Evolutionary conservation across 1,139 yeast genomes (phyloP).

Genomic region (Hyphopichia fennica): DNA sequence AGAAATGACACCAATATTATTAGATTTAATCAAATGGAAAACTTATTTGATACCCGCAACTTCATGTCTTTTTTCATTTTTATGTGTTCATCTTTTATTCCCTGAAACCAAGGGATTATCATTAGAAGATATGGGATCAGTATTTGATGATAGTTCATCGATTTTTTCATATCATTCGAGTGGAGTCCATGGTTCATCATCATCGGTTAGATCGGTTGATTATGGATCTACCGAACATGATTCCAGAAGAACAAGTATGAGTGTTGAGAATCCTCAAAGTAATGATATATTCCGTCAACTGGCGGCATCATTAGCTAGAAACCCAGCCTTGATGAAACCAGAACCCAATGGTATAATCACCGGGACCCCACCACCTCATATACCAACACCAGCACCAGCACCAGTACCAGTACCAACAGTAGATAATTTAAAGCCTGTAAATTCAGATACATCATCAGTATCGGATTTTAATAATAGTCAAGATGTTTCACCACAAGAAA

Average conservation of each 20-base stretch:
- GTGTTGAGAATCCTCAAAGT: conserved; percentile 12
- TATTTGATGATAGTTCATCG: conserved; percentile 49
- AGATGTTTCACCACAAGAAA: conserved; percentile 33
- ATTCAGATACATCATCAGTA: conserved; percentile 24
- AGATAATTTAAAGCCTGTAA: conserved; percentile 17
- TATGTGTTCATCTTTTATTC: conserved; percentile 51
- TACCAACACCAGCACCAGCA: conserved; percentile 7
- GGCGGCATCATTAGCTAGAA: conserved; percentile 42
- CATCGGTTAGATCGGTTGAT: conserved; percentile 1
- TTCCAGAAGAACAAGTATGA: conserved; percentile 19
- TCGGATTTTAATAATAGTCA: conserved; percentile 6
- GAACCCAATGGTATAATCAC: conserved; percentile 35
- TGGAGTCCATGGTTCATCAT: not conserved
- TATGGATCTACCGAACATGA: conserved; percentile 22
- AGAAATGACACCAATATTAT: conserved; percentile 82
- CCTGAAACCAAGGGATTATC: conserved; percentile 59
- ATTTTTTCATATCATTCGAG: conserved; percentile 46
- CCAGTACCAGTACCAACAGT: conserved; percentile 2
- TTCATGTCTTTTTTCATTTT: conserved; percentile 68
- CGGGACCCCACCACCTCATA: conserved; percentile 23
- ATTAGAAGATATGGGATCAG: conserved; percentile 54
- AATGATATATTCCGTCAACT: conserved; percentile 26
- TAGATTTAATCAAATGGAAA: conserved; percentile 75
- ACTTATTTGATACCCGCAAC: conserved; percentile 79
- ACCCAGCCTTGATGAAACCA: conserved; percentile 33